Conservation (phyloP, 164 flowering plant genomes). For the Taxillus chinensis region DNA sequence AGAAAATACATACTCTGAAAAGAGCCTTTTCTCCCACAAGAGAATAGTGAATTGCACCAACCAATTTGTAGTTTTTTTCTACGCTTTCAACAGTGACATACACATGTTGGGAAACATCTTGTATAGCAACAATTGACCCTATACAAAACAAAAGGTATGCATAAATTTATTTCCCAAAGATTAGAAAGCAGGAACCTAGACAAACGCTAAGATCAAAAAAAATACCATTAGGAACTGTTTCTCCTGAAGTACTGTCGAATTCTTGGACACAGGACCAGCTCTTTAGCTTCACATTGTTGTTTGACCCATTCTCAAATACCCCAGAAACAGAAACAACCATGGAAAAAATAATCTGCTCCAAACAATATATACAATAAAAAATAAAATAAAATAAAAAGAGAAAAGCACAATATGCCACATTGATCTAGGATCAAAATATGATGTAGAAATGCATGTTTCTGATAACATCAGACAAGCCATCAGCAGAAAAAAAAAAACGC, state of each 20-base stretch:
- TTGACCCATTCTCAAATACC: conserved; percentile 17
- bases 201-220: neutral
- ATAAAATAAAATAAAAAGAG: too few species aligned
- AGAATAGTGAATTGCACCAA: conserved; percentile 72
- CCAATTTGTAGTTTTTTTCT: conserved; percentile 35
- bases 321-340: conserved; percentile 39
- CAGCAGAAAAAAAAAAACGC: neutral
- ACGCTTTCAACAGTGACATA: conserved; percentile 60
- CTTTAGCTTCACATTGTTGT: conserved; percentile 16
- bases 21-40: conserved; percentile 81
- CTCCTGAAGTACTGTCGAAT: conserved; percentile 21
- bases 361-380: conserved; percentile 6
- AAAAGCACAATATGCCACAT: neutral
- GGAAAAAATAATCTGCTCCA: conserved; percentile 50
- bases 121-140: conserved; percentile 86
- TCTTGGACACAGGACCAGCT: conserved; percentile 21
- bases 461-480: neutral
- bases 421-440: neutral
- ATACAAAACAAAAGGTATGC: conserved; percentile 9
- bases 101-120: conserved; percentile 86
- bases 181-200: neutral
- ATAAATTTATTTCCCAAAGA: conserved; percentile 6
- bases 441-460: neutral
- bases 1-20: conserved; percentile 61
- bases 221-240: conserved; percentile 60